Conservation (phyloP, 2,329 filamentous ascomycete species). For the Aciculosporium take region DNA sequence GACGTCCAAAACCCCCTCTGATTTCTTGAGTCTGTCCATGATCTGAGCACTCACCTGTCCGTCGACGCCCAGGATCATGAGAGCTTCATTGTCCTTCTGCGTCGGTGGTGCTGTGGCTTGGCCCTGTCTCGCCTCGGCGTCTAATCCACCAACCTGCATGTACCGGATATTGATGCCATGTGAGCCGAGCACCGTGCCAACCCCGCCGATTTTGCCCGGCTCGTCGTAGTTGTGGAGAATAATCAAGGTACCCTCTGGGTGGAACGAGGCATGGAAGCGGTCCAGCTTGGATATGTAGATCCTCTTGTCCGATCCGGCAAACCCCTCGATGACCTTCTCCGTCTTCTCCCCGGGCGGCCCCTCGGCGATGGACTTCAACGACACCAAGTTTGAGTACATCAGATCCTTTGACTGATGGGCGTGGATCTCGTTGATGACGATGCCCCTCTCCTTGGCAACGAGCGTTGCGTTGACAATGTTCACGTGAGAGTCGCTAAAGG, state of each 20-base stretch:
- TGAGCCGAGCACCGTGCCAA: constrained; percentile 55
- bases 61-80: constrained; percentile 71
- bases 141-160: constrained; percentile 56
- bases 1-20: constrained; percentile 41
- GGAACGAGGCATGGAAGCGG: constrained; percentile 59
- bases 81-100: constrained; percentile 44
- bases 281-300: constrained; percentile 60
- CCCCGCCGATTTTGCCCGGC: constrained; percentile 69
- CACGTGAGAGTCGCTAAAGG: constrained; percentile 55
- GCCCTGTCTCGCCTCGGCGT: constrained; percentile 11
- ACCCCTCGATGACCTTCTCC: constrained; percentile 46
- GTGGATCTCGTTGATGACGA: constrained; percentile 62
- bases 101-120: constrained; percentile 9
- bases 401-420: constrained; percentile 45
- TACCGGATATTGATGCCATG: constrained; percentile 65
- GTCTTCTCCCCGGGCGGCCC: constrained; percentile 11
- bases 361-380: constrained; percentile 40
- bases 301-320: constrained; percentile 43
- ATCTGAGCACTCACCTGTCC: constrained; percentile 45
- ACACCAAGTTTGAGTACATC: constrained; percentile 57
- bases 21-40: constrained; percentile 30
- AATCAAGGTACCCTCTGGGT: constrained; percentile 59
- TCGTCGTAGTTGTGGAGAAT: constrained; percentile 71
- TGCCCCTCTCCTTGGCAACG: constrained; percentile 62
- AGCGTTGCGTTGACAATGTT: constrained; percentile 74